Percentiles rank a stretch among this genome's conserved stretches.
Conservation (phyloP, 2,329 filamentous ascomycete species). For the Tolypocladium inflatum region DNA sequence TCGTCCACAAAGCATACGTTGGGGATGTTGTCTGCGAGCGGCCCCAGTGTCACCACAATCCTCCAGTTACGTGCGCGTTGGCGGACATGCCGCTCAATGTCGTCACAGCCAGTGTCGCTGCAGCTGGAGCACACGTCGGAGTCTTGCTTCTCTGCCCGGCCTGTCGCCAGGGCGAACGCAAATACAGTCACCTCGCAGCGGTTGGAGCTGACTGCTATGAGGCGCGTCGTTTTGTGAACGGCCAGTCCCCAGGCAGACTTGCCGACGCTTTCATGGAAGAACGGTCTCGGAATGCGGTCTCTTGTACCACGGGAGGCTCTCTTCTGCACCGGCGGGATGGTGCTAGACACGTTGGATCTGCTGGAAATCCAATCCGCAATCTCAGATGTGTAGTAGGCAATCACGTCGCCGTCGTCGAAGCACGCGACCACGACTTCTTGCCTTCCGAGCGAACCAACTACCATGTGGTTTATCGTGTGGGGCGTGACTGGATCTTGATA, state of each 20-base stretch:
- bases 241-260: conserved; percentile 82
- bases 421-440: conserved; percentile 59
- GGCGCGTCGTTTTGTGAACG: conserved; percentile 67
- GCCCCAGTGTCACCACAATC: conserved; percentile 34
- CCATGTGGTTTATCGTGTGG: conserved; percentile 60
- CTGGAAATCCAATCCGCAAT: conserved; percentile 35
- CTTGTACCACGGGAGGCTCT: conserved; percentile 1
- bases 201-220: conserved; percentile 84
- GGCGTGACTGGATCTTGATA: conserved; percentile 39
- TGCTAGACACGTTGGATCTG: conserved; percentile 1
- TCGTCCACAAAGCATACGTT: conserved; percentile 42
- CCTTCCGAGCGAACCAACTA: conserved; percentile 58
- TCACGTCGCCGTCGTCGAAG: conserved; percentile 68
- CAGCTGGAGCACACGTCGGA: conserved; percentile 6
- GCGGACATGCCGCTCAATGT: conserved; percentile 23
- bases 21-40: conserved; percentile 37
- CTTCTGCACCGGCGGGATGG: conserved; percentile 3
- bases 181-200: conserved; percentile 44
- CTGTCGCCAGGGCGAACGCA: conserved; percentile 29
- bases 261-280: conserved; percentile 70
- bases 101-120: conserved; percentile 1
- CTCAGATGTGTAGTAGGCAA: conserved; percentile 55
- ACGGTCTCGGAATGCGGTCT: conserved; percentile 27
- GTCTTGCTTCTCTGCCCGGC: conserved; percentile 1
- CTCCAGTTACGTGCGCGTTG: conserved; percentile 38